Base-by-base conservation (phyloP, 306 rosid genomes). In the Quercus dentata region DNA sequence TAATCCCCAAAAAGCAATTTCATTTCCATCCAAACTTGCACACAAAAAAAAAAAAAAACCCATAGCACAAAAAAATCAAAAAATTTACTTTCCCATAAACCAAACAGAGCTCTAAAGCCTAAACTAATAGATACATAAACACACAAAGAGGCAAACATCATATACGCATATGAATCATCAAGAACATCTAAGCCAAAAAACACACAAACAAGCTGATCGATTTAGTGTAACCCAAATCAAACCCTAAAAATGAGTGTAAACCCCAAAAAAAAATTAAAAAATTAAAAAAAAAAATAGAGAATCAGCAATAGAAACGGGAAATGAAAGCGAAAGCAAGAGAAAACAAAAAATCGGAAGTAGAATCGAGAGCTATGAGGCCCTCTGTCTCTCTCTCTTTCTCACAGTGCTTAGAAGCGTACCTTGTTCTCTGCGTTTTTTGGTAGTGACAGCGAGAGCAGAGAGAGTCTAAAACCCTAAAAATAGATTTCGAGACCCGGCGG, bases 391-490 rank as follows among this genome's bases (percentile, higher is more conserved):
- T 4, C 35, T 31, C 9, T 35, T 0, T 7, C 44, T 38, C 11
- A 0, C 1, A 17, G 23, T 7, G 21, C 20, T 13, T 54, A 2
- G n/a, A 1, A 59, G 7, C 35, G 62, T 71, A 89, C 93, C 93
- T 86, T 38, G 46, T 38, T 74, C 8, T 64, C 56, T 35, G 70
- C 46, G 46, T 38, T 70, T 70, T 35, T 20, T 80, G n/a, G 17
- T 7, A 7, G 12, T 62, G 17, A 8, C 78, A 59, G 30, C 2
- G 1, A 13, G 13, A 62, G 38, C 78, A 4, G 55, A 5, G 68
- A 28, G 33, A 11, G 49, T 20, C 87, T 87, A 83, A 89, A 91
- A 91, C 92, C 92, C 96, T 91, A 88, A 75, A 31, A 20, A 56
- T 27, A 71, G 79, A 74, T 35, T 30, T 76, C 46, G 11, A 20